Conservation (phyloP, 2,329 filamentous ascomycete species). For the Ceratocystis diversiconidia region DNA sequence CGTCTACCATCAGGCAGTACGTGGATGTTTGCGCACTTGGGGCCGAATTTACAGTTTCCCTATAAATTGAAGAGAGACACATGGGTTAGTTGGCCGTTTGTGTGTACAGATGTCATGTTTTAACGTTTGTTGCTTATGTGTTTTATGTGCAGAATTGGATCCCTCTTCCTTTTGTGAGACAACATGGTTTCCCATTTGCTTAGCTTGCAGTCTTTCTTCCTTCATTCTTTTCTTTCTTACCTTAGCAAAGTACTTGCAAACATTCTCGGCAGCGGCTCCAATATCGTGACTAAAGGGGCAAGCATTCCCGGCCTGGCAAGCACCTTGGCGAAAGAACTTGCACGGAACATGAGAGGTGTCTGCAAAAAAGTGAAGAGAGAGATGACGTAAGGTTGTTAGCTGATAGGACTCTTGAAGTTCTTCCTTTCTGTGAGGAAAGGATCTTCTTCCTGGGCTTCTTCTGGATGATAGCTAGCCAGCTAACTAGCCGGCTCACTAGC, state of each 20-base stretch:
- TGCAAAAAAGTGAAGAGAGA: slow-evolving; percentile 27
- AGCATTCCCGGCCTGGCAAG: slow-evolving; percentile 87
- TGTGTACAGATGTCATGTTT: background rate
- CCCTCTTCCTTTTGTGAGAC: background rate
- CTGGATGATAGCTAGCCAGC: too few relatives aligned
- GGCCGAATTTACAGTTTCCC: slow-evolving; percentile 98
- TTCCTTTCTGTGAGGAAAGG: too few relatives aligned
- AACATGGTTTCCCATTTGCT: background rate
- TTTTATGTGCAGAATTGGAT: background rate
- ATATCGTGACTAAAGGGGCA: slow-evolving; percentile 95
- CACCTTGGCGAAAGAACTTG: slow-evolving; percentile 97
- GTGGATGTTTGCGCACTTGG: slow-evolving; percentile 93
- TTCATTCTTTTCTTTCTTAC: slow-evolving; percentile 31
- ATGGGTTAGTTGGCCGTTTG: background rate
- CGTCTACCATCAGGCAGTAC: slow-evolving; percentile 85
- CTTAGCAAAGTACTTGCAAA: slow-evolving; percentile 99
- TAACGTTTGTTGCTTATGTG: too few relatives aligned
- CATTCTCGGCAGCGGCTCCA: slow-evolving; percentile 67
- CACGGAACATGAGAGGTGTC: slow-evolving; percentile 95
- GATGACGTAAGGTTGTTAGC: background rate
- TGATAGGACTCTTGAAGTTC: too few relatives aligned
- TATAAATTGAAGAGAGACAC: slow-evolving; percentile 26
- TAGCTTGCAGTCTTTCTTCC: background rate
- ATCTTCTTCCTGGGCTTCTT: too few relatives aligned
- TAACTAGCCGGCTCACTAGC: too few relatives aligned